Percentiles rank a stretch among this genome's conserved stretches.
Conservation (phyloP, 129 eudicot genomes). For the Escallonia rubra region DNA sequence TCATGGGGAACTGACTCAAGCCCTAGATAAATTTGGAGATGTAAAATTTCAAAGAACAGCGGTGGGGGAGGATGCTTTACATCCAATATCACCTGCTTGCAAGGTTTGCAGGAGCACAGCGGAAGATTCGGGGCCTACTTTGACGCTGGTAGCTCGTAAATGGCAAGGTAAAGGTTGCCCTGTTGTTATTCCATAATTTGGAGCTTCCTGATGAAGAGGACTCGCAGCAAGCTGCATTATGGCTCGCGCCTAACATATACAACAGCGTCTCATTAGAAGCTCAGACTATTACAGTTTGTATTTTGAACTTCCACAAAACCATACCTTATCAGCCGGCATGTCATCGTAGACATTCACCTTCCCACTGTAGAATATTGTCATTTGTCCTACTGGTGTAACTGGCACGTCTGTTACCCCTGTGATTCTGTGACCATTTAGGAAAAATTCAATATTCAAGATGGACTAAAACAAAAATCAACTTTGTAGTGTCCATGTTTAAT, state of each 20-base stretch:
- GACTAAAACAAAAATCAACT: conserved; percentile 7
- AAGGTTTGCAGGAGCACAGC: conserved; percentile 26
- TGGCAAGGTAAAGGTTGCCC: conserved; percentile 31
- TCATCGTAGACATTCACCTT: conserved; percentile 82
- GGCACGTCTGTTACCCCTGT: conserved; percentile 35
- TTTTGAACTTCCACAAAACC: background rate
- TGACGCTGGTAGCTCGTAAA: conserved; percentile 34
- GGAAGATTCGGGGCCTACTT: conserved; percentile 30
- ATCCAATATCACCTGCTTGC: conserved; percentile 39
- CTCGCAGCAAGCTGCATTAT: conserved; percentile 90
- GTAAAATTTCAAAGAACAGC: conserved; percentile 9
- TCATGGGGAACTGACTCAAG: background rate
- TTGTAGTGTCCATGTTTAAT: background rate
- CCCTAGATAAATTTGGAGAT: conserved; percentile 3
- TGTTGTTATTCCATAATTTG: conserved; percentile 30
- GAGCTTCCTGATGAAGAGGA: conserved; percentile 56
- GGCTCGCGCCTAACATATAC: conserved; percentile 55
- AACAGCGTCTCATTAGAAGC: conserved; percentile 16
- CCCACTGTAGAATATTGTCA: conserved; percentile 84
- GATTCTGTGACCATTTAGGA: conserved; percentile 41
- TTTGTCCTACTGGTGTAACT: conserved; percentile 33
- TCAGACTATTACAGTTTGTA: background rate
- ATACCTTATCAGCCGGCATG: conserved; percentile 71
- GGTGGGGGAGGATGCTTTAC: background rate
- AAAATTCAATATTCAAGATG: conserved; percentile 14